Percentiles rank a stretch among this genome's conserved stretches.
Evolutionary conservation across 2,329 filamentous ascomycete genomes (phyloP).

Genomic region (Cyphellophora attinorum): DNA sequence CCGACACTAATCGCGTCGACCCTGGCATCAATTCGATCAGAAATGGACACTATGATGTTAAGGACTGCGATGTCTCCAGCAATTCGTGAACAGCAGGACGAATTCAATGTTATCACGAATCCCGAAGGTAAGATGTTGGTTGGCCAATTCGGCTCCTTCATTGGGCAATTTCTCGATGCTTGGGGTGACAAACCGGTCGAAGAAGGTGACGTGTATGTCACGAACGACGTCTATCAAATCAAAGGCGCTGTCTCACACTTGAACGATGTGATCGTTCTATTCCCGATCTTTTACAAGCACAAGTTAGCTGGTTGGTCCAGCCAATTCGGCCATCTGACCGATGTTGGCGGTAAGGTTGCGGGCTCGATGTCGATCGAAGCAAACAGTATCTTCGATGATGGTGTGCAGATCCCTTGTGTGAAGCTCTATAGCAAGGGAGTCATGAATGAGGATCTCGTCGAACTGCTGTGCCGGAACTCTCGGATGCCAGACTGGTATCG

Average conservation of each 20-base stretch:
- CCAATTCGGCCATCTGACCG: constrained; percentile 42
- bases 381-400: constrained; percentile 23
- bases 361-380: constrained; percentile 29
- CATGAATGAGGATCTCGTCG: constrained; percentile 32
- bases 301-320: constrained; percentile 39
- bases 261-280: constrained; percentile 31
- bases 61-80: constrained; percentile 23
- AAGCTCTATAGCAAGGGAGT: constrained; percentile 37
- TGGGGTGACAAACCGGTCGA: constrained; percentile 39
- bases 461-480: constrained; percentile 39
- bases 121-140: constrained; percentile 40
- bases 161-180: constrained; percentile 35
- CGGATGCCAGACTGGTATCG: constrained; percentile 41
- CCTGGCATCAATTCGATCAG: constrained; percentile 35
- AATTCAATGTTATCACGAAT: constrained; percentile 42
- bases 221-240: constrained; percentile 41
- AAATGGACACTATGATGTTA: constrained; percentile 45
- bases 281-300: constrained; percentile 38
- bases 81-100: constrained; percentile 41
- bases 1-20: constrained; percentile 36
- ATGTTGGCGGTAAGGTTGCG: constrained; percentile 24
- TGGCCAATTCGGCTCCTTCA: constrained; percentile 43
- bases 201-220: constrained; percentile 42
- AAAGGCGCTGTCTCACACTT: constrained; percentile 41
- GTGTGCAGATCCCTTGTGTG: constrained; percentile 39